These are phyloP conservation scores for Dryadomyces quercus-mongolicae DNA, from an alignment of 2,329 filamentous ascomycete genomes.

Conservation along the genomic window DNA sequence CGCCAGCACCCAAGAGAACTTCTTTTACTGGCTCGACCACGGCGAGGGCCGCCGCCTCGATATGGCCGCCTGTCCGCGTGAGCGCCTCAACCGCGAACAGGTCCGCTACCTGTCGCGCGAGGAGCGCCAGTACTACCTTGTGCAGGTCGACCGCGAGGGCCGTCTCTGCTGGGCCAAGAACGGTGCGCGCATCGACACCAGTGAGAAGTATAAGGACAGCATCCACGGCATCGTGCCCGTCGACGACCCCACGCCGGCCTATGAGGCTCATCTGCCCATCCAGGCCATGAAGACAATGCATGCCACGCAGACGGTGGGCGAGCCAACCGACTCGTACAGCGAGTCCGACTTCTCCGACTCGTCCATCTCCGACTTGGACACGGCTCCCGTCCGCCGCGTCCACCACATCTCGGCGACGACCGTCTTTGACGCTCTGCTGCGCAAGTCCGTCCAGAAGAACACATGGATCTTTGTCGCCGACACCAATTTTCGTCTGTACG, in stretches of 20 bases:
- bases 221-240: conserved; percentile 58
- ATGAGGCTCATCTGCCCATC: conserved; percentile 9
- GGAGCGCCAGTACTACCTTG: conserved; percentile 70
- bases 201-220: conserved; percentile 64
- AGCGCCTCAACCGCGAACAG: conserved; percentile 62
- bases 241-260: conserved; percentile 48
- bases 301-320: conserved; percentile 14
- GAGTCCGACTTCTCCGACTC: background rate
- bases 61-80: conserved; percentile 58
- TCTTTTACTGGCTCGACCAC: conserved; percentile 87
- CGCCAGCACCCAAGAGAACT: conserved; percentile 67
- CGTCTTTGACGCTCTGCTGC: conserved; percentile 66
- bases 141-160: conserved; percentile 61
- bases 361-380: background rate
- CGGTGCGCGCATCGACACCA: conserved; percentile 63
- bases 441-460: conserved; percentile 70
- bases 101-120: conserved; percentile 76
- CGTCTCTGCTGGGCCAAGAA: conserved; percentile 83
- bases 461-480: conserved; percentile 93
- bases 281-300: conserved; percentile 18
- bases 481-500: conserved; percentile 71
- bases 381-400: conserved; percentile 18
- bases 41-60: conserved; percentile 64
- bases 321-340: no score
- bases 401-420: conserved; percentile 55